Base-by-base conservation (phyloP, 2,329 filamentous ascomycete genomes). In the Clarireedia homoeocarpa region DNA sequence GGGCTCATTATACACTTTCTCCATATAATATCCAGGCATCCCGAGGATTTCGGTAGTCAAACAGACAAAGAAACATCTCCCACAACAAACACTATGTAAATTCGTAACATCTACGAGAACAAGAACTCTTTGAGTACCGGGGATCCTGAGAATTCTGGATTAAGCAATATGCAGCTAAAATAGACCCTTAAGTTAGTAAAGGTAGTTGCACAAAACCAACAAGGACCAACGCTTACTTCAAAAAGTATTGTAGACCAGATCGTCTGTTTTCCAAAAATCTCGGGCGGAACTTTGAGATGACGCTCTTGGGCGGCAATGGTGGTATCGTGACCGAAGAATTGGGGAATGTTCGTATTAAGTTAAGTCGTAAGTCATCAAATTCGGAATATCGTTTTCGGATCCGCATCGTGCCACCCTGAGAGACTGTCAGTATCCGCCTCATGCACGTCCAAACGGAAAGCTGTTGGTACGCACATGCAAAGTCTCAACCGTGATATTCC, bases 71-170 rank as follows among this genome's bases (percentile, higher is more conserved):
- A 23, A 46, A 24, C 42, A 6, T 6, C 49, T 7, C 39, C 42
- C 48, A 9, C 36, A 20, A 20, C 23, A 23, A 17, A n/a, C 48
- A n/a, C 47, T 44, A 15, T 58, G 17, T 42, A 55, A 24, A 15
- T 20, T 1, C 23, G 17, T 3, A 15, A 17, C 34, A 30, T 60
- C 64, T 52, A 69, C 36, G 63, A 64, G 53, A 67, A 69, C 51
- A 96, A 77, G 69, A 96, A 96, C 57, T 95, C 90, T 69, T 94
- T 95, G 45, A 96, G 77, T 2, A 96, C 83, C 0, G 91, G 89
- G n/a, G 89, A 94, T 10, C 88, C 88, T 36, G 91, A 89, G 68
- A 96, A 96, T 71, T 96, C 91, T 0, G 92, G 92, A 70, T 96
- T 96, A 30, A 96, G 74, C 62, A 97, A 74, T 59, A 96, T 85